Evolutionary conservation across 2,329 filamentous ascomycete genomes (phyloP), one percentile per base, ranked within the genome.

Genomic region (Aspergillus caelatus): DNA sequence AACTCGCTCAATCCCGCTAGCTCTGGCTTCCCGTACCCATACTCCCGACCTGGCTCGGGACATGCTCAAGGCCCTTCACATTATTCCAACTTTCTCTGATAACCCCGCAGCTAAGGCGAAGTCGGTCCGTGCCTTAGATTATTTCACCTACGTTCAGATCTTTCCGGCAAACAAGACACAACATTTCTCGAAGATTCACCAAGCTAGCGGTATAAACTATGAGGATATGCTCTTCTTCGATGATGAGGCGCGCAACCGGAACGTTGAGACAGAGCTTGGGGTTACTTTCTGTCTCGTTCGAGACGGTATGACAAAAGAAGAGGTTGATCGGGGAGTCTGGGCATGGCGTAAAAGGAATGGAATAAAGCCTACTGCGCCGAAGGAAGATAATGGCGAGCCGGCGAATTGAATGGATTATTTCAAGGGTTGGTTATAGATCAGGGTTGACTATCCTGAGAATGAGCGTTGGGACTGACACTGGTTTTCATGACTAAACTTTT

Each of bases 171-270:
- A 83, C 74, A 98, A 98, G 84, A 89, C 90, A n/a, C 86, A 87
- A 66, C 94, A 98, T 78, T 96, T 98, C 71, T 84, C 89, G 72
- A 83, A 86, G 6, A 82, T 98, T 69, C 86, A 90, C 11, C 86
- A 89, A 75, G 84, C 87, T 61, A 93, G 90, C 16, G 88, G 88
- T 1, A 77, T 97, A 3, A 80, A 82, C 7, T 96, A 88, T 72
- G 86, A 90, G 67, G 92, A 97, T 55, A 96, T 98, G 90, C 77
- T 98, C 39, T 98, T 98, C 78, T 98, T 98, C 69, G 94, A 98
- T 71, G 94, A 98, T 71, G 94, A 98, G 85, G 84, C 85, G 58
- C 82, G 94, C 65, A 98, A 98, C 74, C 84, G 87, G 62, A 93
- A 97, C 74, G 94, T 96, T 0, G 87, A 90, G 78, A 79, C 75